Evolutionary conservation across 495 filamentous ascomycete species (phyloP).

Genomic region (Penicillium roqueforti): DNA sequence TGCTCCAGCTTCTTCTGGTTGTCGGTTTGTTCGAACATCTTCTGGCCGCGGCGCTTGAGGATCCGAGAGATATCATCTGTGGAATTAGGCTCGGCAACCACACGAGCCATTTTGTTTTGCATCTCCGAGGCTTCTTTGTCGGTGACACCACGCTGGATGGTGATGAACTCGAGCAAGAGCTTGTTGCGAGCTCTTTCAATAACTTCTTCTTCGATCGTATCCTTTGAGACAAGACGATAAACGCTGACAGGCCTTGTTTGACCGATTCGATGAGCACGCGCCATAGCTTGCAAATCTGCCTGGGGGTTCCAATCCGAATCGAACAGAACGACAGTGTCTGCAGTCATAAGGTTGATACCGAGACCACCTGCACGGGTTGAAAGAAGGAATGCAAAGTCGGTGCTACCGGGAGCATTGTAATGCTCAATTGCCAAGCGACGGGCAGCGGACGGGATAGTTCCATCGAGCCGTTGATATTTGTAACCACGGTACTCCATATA

Average conservation of each 20-base stretch:
- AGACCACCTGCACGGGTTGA: conserved; percentile 94
- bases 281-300: conserved; percentile 97
- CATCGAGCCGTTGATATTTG: conserved; percentile 89
- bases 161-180: conserved; percentile 96
- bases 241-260: conserved; percentile 94
- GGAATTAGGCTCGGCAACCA: conserved; percentile 68
- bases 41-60: conserved; percentile 87
- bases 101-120: conserved; percentile 63
- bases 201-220: conserved; percentile 97
- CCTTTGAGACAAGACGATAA: conserved; percentile 92
- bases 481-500: conserved; percentile 88
- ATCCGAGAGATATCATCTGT: conserved; percentile 90
- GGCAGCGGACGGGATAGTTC: conserved; percentile 80
- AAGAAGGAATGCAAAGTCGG: conserved; percentile 93
- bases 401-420: conserved; percentile 90
- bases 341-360: conserved; percentile 98
- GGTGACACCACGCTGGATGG: conserved; percentile 93
- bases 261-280: conserved; percentile 93
- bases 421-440: conserved; percentile 93
- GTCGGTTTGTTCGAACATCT: conserved; percentile 94
- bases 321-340: conserved; percentile 95
- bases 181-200: conserved; percentile 95
- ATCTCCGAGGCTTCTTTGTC: conserved; percentile 74
- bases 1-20: conserved; percentile 96
- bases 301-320: conserved; percentile 99